A percentile compares a stretch with the other conserved stretches of the same genome.
Evolutionary conservation across 2,329 filamentous ascomycete genomes (phyloP).

Genomic region (Aspergillus unguis): DNA sequence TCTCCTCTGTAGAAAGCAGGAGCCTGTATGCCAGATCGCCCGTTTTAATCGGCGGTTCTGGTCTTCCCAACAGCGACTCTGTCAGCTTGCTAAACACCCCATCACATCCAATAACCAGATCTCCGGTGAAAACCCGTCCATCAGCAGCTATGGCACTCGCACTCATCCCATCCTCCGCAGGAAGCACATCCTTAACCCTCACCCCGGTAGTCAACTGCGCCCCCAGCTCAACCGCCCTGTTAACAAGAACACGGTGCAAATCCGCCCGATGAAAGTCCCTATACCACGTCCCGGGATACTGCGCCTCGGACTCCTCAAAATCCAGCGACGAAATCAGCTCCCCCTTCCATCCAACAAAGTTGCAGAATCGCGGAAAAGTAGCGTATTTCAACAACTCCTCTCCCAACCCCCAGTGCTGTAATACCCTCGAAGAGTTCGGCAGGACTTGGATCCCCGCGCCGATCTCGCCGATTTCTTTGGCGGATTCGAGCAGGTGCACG

Average conservation of each 20-base stretch:
- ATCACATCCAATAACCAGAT: constrained; percentile 27
- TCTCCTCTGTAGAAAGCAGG: constrained; percentile 47
- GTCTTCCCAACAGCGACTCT: constrained; percentile 44
- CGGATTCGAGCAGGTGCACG: constrained; percentile 25
- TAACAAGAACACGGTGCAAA: constrained; percentile 48
- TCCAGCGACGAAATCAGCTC: constrained; percentile 49
- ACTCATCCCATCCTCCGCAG: constrained; percentile 28
- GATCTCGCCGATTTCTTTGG: constrained; percentile 26
- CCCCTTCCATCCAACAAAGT: constrained; percentile 55
- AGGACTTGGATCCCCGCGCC: constrained; percentile 30
- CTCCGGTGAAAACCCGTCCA: constrained; percentile 22
- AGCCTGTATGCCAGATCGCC: constrained; percentile 56
- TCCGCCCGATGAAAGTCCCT: constrained; percentile 57
- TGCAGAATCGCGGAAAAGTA: constrained; percentile 44
- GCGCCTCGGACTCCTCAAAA: constrained; percentile 41
- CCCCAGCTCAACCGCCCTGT: constrained; percentile 49
- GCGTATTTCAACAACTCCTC: constrained; percentile 38
- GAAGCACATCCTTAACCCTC: constrained; percentile 42
- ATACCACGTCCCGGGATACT: constrained; percentile 43
- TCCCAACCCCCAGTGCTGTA: constrained; percentile 42
- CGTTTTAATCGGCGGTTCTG: constrained; percentile 49
- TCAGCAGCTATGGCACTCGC: constrained; percentile 37
- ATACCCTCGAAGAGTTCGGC: constrained; percentile 30
- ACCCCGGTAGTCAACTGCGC: constrained; percentile 45
- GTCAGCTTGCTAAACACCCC: constrained; percentile 36